Evolutionary conservation across 2,329 filamentous ascomycete genomes (phyloP).

Genomic region (Verticillium longisporum): DNA sequence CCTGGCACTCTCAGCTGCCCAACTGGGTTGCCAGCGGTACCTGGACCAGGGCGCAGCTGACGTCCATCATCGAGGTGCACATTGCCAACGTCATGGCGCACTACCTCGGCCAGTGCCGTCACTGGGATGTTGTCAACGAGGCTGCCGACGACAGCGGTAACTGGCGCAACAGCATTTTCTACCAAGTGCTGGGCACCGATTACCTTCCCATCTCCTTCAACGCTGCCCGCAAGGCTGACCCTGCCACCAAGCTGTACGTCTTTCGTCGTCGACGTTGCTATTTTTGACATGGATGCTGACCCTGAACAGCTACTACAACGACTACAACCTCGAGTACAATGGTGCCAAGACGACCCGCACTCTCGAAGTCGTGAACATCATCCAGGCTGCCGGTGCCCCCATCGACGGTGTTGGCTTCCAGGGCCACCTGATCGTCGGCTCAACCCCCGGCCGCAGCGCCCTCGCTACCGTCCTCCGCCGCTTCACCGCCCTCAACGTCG

Average conservation of each 20-base stretch:
- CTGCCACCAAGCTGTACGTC: conserved; percentile 38
- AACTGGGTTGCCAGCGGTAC: conserved; percentile 14
- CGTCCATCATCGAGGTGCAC: conserved; percentile 40
- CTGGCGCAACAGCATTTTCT: conserved; percentile 36
- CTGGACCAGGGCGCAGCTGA: conserved; percentile 8
- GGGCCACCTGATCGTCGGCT: conserved; percentile 39
- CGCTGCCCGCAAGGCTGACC: conserved; percentile 36
- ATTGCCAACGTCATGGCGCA: conserved; percentile 37
- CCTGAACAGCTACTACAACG: conserved; percentile 43
- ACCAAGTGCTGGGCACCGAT: conserved; percentile 36
- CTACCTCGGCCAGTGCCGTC: conserved; percentile 38
- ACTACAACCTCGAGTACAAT: conserved; percentile 47
- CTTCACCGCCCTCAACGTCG: conserved; percentile 44
- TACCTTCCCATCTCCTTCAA: conserved; percentile 45
- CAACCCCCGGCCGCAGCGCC: conserved; percentile 33
- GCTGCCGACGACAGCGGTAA: conserved; percentile 36
- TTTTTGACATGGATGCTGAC: not conserved
- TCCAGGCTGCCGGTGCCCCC: conserved; percentile 31
- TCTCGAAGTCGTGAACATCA: conserved; percentile 23
- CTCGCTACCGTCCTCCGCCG: conserved; percentile 38
- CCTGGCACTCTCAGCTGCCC: conserved; percentile 27
- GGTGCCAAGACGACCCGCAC: conserved; percentile 26
- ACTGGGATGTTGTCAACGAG: conserved; percentile 48
- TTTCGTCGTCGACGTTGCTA: not conserved
- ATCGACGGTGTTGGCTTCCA: conserved; percentile 49